Base-by-base conservation (phyloP, 2,329 filamentous ascomycete species). In the Juglanconis oblonga region DNA sequence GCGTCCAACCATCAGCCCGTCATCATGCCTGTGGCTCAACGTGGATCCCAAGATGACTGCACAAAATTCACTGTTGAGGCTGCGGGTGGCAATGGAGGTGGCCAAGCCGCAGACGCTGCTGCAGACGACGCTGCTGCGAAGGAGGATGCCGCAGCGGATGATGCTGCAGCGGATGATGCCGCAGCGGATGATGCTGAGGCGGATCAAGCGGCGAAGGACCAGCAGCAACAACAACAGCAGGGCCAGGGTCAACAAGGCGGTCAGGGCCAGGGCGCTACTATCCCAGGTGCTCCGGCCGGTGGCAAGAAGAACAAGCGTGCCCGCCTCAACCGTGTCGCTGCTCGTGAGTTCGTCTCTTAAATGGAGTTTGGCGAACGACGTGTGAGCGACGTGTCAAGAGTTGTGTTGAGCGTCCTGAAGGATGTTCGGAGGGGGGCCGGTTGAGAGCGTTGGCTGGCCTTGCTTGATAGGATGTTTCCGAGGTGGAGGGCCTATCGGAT, bases 21-120 rank as follows among this genome's bases (percentile, higher is more conserved):
- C n/a, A 52, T 72, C 33, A 74, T 74, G 72, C 72, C 72, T 24
- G 69, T 76, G 51, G 74, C 74, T 33, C 73, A 75, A 65, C 70
- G 74, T 58, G 74, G 74, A 57, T 68, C 73, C 48, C 74, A 76
- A 59, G 74, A 77, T 60, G 74, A 77, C 63, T 77, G 74, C 63
- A 69, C 66, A 29, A 74, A 74, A 64, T 75, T 76, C 61, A 72
- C 70, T 10, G 73, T 76, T 29, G 64, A 63, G 9, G 42, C 32
- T 5, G 59, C 50, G 1, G 55, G 53, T 5, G 57, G 59, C 7
- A 57, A 62, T 33, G 54, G 61, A 45, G 17, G 17, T 24, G 17
- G 17, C 17, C 17, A 24, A 24, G 17, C 17, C 17, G 17, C 17
- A 24, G n/a, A n/a, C n/a, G n/a, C n/a, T n/a, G n/a, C n/a, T n/a